Base-by-base conservation (phyloP, 2,329 filamentous ascomycete genomes). In the Aspergillus hortae region DNA sequence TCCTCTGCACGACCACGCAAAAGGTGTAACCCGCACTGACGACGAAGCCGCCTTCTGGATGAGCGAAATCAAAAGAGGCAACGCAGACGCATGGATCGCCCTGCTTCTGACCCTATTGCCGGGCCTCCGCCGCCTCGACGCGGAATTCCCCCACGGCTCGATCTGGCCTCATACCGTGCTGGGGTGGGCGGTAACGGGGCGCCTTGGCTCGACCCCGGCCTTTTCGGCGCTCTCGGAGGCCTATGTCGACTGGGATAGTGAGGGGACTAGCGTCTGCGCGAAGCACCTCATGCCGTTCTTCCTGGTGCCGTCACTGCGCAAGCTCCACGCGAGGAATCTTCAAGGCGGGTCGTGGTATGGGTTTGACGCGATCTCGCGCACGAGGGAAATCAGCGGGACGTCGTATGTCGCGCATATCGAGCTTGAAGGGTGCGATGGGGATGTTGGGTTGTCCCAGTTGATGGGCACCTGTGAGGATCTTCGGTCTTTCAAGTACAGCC, bases 211-310 rank as follows among this genome's bases (percentile, higher is more conserved):
- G 10, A 30, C 11, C 12, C 14, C 25, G 12, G 14, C 43, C 1
- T 44, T 44, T 19, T 19, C 43, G 12, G 7, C 10, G 4, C 19
- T 44, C 19, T 14, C 19, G 5, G 25, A 44, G 14, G 43, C 12
- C 1, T 44, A 27, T 32, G 43, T 44, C 2, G 43, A 44, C 25
- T 44, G 43, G 43, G 25, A 30, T 6, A 25, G 21, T 6, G 21
- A 44, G 4, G 23, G 32, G 2, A 32, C 25, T n/a, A 12, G 4
- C n/a, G 25, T 44, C 6, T 44, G 43, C 25, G 5, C 2, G 7
- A n/a, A 44, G 23, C 43, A 44, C 43, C 14, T 44, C 9, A 30
- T 44, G 23, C 43, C 43, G 23, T 44, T 44, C n/a, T n/a, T 44
- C 43, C 25, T 44, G 12, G 23, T 44, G 14, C 43, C 43, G 12